A percentile compares a stretch with the other conserved stretches of the same genome.
Evolutionary conservation across 1,139 yeast genomes (phyloP).

Genomic region (Yamadazyma triangularis): DNA sequence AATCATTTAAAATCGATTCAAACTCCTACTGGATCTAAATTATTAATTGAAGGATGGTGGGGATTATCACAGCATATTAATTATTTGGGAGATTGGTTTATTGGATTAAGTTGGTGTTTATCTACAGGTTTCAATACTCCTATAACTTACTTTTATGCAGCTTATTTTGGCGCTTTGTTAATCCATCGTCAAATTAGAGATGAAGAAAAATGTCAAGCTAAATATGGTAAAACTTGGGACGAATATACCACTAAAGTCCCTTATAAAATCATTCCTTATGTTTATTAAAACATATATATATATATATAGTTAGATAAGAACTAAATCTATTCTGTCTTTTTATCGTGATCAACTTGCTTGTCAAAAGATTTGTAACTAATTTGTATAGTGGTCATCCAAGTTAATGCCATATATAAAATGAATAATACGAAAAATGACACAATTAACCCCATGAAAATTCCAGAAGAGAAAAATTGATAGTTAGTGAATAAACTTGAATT

Average conservation of each 20-base stretch:
- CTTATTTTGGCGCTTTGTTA: constrained; percentile 76
- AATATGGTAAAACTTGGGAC: constrained; percentile 84
- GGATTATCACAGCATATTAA: constrained; percentile 86
- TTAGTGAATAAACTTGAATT: constrained; percentile 29
- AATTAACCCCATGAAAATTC: constrained; percentile 63
- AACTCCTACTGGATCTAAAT: constrained; percentile 73
- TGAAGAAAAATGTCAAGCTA: constrained; percentile 81
- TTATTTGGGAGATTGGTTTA: constrained; percentile 92
- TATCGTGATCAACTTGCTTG: constrained; percentile 58
- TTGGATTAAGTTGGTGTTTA: constrained; percentile 89
- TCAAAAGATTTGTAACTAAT: constrained; percentile 72
- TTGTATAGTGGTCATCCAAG: constrained; percentile 59
- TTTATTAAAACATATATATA: no score
- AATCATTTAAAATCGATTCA: constrained; percentile 58
- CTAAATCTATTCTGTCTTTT: constrained; percentile 50
- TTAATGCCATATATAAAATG: constrained; percentile 50
- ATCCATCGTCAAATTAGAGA: constrained; percentile 89
- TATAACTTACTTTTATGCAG: constrained; percentile 79
- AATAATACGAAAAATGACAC: constrained; percentile 51
- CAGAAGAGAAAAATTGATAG: constrained; percentile 46
- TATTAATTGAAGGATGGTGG: constrained; percentile 96
- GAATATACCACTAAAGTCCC: constrained; percentile 80
- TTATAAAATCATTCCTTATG: constrained; percentile 82
- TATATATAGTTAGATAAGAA: no score
- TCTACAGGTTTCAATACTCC: constrained; percentile 83